A percentile compares a stretch with the other conserved stretches of the same genome.
Conservation (phyloP, 2,329 filamentous ascomycete genomes). For the Pseudogymnoascus sp. region DNA sequence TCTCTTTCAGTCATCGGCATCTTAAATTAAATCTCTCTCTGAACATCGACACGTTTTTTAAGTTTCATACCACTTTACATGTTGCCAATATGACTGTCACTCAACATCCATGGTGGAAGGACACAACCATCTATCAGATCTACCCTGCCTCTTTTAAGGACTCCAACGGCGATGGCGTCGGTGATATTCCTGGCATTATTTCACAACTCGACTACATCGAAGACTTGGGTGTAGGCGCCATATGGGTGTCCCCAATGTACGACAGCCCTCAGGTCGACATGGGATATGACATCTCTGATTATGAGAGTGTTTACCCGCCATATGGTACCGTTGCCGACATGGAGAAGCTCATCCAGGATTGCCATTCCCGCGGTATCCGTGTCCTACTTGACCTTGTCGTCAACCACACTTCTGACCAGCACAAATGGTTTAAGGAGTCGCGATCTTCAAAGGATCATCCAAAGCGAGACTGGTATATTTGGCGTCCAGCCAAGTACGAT, state of each 20-base stretch:
- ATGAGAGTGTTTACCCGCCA: constrained; percentile 55
- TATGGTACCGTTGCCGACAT: constrained; percentile 64
- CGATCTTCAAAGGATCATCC: constrained; percentile 39
- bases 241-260: constrained; percentile 64
- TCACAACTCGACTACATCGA: constrained; percentile 56
- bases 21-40: neutral
- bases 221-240: constrained; percentile 52
- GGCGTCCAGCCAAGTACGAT: constrained; percentile 39
- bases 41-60: neutral
- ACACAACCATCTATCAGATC: constrained; percentile 46
- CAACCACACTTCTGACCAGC: constrained; percentile 53
- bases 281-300: constrained; percentile 68
- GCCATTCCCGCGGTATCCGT: constrained; percentile 55
- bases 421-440: constrained; percentile 52
- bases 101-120: constrained; percentile 32
- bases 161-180: constrained; percentile 51
- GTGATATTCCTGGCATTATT: constrained; percentile 57
- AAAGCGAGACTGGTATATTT: constrained; percentile 60
- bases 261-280: constrained; percentile 60
- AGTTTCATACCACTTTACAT: neutral
- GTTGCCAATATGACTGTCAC: constrained; percentile 6
- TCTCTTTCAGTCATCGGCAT: neutral
- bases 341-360: constrained; percentile 52
- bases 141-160: constrained; percentile 53
- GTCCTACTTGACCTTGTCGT: constrained; percentile 67